Conservation (phyloP, 1,284 basidiomycete genomes). For the Apiotrichum domesticum region DNA sequence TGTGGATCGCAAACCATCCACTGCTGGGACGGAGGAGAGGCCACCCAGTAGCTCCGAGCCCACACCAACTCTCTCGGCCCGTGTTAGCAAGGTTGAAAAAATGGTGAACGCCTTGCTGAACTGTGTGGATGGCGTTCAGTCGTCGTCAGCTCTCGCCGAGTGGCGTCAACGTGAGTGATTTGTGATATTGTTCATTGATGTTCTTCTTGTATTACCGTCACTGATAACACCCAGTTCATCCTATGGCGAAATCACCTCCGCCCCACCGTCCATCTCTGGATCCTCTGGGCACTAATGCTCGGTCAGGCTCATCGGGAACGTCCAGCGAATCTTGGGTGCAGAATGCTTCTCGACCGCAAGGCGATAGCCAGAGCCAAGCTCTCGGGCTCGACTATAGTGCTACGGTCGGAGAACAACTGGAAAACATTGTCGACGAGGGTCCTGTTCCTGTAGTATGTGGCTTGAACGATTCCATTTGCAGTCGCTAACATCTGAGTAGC, state of each 20-base stretch:
- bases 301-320: background rate
- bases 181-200: too few species aligned
- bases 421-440: constrained; percentile 75
- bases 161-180: constrained; percentile 37
- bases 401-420: constrained; percentile 30
- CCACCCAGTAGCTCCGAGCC: background rate
- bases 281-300: constrained; percentile 4
- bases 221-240: constrained; percentile 24
- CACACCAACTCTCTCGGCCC: background rate
- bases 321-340: background rate
- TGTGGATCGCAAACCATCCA: constrained; percentile 1
- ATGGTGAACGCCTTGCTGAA: constrained; percentile 40
- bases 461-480: constrained; percentile 50
- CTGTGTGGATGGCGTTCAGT: constrained; percentile 29
- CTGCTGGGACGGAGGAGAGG: background rate
- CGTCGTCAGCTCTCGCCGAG: constrained; percentile 26
- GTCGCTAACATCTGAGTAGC: constrained; percentile 13
- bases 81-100: constrained; percentile 27
- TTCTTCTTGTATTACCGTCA: too few species aligned
- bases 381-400: constrained; percentile 28
- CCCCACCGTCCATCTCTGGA: constrained; percentile 11
- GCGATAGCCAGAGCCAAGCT: background rate
- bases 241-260: constrained; percentile 26
- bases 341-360: background rate
- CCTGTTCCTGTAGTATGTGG: constrained; percentile 51